Conservation (phyloP, 768 basidiomycete species). For the Termitomyces sp. region DNA sequence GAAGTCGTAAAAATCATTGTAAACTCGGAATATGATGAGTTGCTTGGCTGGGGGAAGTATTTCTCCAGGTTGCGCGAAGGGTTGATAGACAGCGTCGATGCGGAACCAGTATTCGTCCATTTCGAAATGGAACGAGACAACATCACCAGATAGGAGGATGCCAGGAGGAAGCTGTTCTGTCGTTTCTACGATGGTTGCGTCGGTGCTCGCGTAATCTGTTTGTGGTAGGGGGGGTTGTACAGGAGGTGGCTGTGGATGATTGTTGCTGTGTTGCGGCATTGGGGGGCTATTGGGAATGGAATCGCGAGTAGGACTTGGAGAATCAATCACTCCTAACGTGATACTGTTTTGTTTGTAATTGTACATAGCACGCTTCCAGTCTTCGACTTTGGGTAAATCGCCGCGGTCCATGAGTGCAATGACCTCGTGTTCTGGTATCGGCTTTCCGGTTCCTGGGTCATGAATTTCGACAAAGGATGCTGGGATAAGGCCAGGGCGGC, state of each 20-base stretch:
- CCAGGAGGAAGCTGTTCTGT: slow-evolving; percentile 69
- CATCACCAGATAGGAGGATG: slow-evolving; percentile 79
- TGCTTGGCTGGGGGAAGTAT: slow-evolving; percentile 65
- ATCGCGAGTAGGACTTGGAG: slow-evolving; percentile 28
- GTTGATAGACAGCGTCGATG: slow-evolving; percentile 84
- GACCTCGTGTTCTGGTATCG: slow-evolving; percentile 60
- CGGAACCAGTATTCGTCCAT: slow-evolving; percentile 98
- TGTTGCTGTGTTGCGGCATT: slow-evolving; percentile 18
- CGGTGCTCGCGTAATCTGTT: slow-evolving; percentile 15
- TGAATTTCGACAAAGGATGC: slow-evolving; percentile 96
- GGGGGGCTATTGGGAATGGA: slow-evolving; percentile 43
- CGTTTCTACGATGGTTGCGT: slow-evolving; percentile 33
- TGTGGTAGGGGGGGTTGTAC: slow-evolving; percentile 24
- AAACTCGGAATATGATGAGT: slow-evolving; percentile 89
- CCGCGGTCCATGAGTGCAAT: slow-evolving; percentile 79
- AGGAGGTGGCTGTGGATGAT: slow-evolving; percentile 17
- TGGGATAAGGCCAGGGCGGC: slow-evolving; percentile 95
- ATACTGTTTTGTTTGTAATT: slow-evolving; percentile 97
- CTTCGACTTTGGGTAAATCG: slow-evolving; percentile 93
- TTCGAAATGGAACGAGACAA: slow-evolving; percentile 97
- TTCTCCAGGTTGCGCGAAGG: slow-evolving; percentile 62
- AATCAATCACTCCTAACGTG: slow-evolving; percentile 86
- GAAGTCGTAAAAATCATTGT: slow-evolving; percentile 98
- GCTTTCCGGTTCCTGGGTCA: slow-evolving; percentile 81
- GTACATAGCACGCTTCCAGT: slow-evolving; percentile 96